Conservation (phyloP, 1,284 basidiomycete genomes). For the Rhizopogon parksii region DNA sequence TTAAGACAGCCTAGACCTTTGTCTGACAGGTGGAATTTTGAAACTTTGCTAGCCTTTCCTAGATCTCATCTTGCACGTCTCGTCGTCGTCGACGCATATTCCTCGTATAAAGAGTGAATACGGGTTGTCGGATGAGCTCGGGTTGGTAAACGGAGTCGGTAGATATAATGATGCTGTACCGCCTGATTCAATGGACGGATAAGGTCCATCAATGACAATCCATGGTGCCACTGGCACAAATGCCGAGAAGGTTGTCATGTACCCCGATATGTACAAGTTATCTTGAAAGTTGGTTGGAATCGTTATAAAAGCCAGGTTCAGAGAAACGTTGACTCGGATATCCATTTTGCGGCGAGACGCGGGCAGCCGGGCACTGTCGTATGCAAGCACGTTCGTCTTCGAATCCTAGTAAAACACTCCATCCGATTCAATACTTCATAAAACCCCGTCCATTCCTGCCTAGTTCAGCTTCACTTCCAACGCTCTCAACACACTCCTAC, state of each 20-base stretch:
- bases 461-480: slow-evolving; percentile 6
- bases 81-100: not conserved
- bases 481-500: slow-evolving; percentile 12
- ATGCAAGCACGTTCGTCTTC: slow-evolving; percentile 32
- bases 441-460: not conserved
- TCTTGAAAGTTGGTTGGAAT: slow-evolving; percentile 15
- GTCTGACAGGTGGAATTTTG: not conserved
- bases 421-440: slow-evolving; percentile 12
- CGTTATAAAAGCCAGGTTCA: slow-evolving; percentile 27
- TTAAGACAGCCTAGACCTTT: not conserved
- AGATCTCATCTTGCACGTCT: not conserved
- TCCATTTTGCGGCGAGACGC: slow-evolving; percentile 8
- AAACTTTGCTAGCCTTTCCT: too few relatives aligned
- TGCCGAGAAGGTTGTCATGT: slow-evolving; percentile 15
- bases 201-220: slow-evolving; percentile 7
- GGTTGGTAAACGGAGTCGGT: too few relatives aligned
- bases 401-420: slow-evolving; percentile 10
- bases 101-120: not conserved
- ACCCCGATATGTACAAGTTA: slow-evolving; percentile 27
- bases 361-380: not conserved
- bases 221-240: not conserved
- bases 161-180: slow-evolving; percentile 5
- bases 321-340: slow-evolving; percentile 11
- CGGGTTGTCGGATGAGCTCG: slow-evolving; percentile 12
- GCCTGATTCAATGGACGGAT: slow-evolving; percentile 7